Conservation (phyloP, 2,329 filamentous ascomycete genomes). For the Fusarium acutatum region DNA sequence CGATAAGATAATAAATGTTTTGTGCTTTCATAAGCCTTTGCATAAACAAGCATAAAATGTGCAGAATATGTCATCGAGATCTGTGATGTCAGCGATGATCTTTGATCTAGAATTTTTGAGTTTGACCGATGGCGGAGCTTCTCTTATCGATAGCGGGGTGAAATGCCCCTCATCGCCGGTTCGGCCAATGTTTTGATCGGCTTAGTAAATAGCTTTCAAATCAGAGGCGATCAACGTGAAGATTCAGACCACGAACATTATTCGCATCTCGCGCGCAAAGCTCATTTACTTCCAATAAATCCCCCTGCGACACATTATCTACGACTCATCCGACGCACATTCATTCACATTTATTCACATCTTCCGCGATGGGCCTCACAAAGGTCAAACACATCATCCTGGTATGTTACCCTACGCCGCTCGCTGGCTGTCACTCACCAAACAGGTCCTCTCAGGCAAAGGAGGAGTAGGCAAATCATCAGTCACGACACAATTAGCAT, state of each 20-base stretch:
- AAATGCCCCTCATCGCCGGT: conserved; percentile 15
- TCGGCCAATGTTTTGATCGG: conserved; percentile 32
- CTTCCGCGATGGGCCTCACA: conserved; percentile 45
- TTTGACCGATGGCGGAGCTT: not conserved
- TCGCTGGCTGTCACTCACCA: conserved; percentile 18
- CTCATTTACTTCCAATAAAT: accelerated
- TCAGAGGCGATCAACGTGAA: conserved; percentile 11
- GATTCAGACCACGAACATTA: not conserved
- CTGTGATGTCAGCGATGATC: not conserved
- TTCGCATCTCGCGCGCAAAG: too few species aligned
- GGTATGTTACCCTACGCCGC: conserved; percentile 53
- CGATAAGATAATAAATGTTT: not conserved
- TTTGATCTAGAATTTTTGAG: not conserved
- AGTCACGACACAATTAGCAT: conserved; percentile 93
- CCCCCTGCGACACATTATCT: not conserved
- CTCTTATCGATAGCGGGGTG: conserved; percentile 27
- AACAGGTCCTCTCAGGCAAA: conserved; percentile 87
- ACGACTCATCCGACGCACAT: not conserved
- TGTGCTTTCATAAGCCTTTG: not conserved
- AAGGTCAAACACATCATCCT: conserved; percentile 82
- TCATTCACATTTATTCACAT: not conserved
- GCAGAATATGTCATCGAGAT: not conserved
- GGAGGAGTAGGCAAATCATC: conserved; percentile 98
- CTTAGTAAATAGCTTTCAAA: conserved; percentile 45
- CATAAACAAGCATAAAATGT: not conserved